A percentile compares a stretch with the other conserved stretches of the same genome.
These are phyloP conservation scores for Xylariaceae sp. DNA, from an alignment of 2,329 filamentous ascomycete species.

Conservation along the genomic window DNA sequence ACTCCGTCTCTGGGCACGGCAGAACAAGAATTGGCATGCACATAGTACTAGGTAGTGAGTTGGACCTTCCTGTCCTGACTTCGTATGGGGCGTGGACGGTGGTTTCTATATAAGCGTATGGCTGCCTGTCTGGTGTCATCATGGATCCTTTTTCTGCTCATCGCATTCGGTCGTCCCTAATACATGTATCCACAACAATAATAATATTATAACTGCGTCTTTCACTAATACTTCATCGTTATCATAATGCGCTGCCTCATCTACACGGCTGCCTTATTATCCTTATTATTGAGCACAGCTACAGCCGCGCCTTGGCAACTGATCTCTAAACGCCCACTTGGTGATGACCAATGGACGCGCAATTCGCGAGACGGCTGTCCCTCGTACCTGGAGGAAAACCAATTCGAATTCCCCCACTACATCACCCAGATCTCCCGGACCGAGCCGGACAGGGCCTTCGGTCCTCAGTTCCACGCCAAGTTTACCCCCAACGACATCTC, in stretches of 20 bases:
- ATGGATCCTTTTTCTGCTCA: too few relatives aligned
- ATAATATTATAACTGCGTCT: neutral
- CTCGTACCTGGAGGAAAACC: constrained; percentile 29
- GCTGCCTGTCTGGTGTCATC: too few relatives aligned
- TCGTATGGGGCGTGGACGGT: too few relatives aligned
- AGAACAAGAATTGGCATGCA: too few relatives aligned
- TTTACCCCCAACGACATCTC: constrained; percentile 43
- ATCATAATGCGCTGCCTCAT: constrained; percentile 12
- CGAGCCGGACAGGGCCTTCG: constrained; percentile 42
- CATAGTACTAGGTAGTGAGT: too few relatives aligned
- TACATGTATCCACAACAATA: too few relatives aligned
- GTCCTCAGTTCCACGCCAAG: constrained; percentile 42
- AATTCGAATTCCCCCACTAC: constrained; percentile 39
- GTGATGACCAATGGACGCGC: constrained; percentile 27
- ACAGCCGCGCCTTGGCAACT: constrained; percentile 29
- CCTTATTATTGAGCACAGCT: constrained; percentile 9
- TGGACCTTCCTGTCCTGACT: too few relatives aligned
- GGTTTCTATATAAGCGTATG: too few relatives aligned
- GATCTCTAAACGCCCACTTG: constrained; percentile 33
- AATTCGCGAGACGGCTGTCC: constrained; percentile 33
- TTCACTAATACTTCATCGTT: neutral
- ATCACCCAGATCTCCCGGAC: constrained; percentile 37
- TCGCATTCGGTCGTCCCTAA: too few relatives aligned
- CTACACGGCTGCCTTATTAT: neutral
- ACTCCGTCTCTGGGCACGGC: too few relatives aligned